phyloP scores from a whole-genome alignment of 116 monocot species.

The Trichopus zeylanicus region DNA sequence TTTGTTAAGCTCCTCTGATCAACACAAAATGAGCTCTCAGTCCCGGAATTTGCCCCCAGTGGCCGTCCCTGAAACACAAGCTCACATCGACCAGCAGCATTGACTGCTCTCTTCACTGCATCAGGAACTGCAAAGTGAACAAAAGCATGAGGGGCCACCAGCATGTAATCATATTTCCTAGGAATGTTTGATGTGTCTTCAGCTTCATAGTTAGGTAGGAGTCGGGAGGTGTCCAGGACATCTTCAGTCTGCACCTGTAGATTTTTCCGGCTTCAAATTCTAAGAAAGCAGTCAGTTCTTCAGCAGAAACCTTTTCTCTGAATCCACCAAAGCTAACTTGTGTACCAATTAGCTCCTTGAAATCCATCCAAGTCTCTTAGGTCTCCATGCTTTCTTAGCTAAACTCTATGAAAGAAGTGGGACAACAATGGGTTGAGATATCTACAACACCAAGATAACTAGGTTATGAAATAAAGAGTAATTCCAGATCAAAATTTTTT shows the following conservation, averaged over 20 bases:
- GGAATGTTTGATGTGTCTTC: background rate
- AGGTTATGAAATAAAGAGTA: too few species aligned
- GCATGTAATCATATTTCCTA: constrained; percentile 8
- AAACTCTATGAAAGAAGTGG: too few species aligned
- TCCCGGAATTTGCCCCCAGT: constrained; percentile 26
- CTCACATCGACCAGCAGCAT: constrained; percentile 30
- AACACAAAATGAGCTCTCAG: constrained; percentile 33
- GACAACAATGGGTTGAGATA: too few species aligned
- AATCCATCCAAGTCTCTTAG: constrained; percentile 6
- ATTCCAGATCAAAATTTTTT: too few species aligned
- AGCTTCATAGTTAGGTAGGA: constrained; percentile 50
- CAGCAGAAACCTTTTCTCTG: constrained; percentile 40
- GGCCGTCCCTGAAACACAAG: constrained; percentile 26
- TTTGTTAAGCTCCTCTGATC: constrained; percentile 12
- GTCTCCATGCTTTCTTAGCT: too few species aligned
- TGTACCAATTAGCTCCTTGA: constrained; percentile 21
- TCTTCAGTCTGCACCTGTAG: constrained; percentile 81
- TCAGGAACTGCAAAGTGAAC: constrained; percentile 63
- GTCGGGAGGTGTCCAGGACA: constrained; percentile 63
- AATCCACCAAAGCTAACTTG: constrained; percentile 84
- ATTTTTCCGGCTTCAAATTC: constrained; percentile 36
- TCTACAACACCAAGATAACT: too few species aligned
- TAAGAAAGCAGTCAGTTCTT: constrained; percentile 41
- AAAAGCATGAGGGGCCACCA: constrained; percentile 69
- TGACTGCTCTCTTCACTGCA: constrained; percentile 39